These are phyloP conservation scores for Sindora glabra DNA, from an alignment of 306 rosid species.

Conservation along the genomic window DNA sequence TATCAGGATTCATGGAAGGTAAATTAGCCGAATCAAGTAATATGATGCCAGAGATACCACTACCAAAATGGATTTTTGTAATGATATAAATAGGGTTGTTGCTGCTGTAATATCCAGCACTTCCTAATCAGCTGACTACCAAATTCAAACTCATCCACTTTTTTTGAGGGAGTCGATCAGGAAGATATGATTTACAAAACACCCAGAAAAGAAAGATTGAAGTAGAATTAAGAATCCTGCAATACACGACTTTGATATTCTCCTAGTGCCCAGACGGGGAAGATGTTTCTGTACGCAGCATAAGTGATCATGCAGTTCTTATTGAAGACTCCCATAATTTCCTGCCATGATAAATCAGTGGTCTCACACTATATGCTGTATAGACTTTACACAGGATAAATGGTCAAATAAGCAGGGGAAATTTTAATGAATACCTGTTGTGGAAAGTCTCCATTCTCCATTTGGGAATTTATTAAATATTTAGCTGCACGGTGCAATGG, in stretches of 20 bases:
- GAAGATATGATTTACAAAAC: no score
- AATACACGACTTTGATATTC: conserved; percentile 51
- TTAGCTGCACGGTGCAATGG: conserved; percentile 76
- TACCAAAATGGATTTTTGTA: no score
- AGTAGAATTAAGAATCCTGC: conserved; percentile 16
- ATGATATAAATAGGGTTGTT: no score
- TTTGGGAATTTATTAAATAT: conserved; percentile 64
- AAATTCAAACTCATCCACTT: no score
- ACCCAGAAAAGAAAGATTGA: no score
- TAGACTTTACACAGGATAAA: neutral
- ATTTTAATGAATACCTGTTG: conserved; percentile 52
- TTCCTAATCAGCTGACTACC: no score
- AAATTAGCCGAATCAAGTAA: no score
- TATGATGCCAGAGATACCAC: no score
- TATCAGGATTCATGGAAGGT: no score
- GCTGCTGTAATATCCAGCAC: no score
- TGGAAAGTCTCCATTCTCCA: conserved; percentile 81
- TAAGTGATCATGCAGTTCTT: conserved; percentile 77
- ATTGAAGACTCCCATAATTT: conserved; percentile 88
- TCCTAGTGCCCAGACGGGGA: conserved; percentile 91
- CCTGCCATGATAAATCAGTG: conserved; percentile 32
- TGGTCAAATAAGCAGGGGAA: neutral
- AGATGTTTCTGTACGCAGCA: conserved; percentile 73
- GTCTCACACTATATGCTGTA: neutral
- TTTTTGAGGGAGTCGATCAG: no score